Evolutionary conservation across 495 filamentous ascomycete species (phyloP), one percentile per base, ranked within the genome.

Genomic region (Hypoxylon subgilvum): DNA sequence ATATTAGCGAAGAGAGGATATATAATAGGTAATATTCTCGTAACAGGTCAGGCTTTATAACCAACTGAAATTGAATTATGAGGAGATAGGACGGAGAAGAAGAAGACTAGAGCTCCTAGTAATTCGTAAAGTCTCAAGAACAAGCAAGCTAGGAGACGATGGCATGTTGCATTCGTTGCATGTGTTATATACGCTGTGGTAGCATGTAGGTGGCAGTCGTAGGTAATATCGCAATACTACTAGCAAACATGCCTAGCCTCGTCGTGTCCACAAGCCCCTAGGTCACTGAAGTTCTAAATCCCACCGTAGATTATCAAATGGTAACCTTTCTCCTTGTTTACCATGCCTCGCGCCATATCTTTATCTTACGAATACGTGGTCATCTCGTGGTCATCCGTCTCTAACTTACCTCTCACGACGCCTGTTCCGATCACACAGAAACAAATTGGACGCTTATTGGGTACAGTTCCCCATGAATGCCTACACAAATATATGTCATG

Each of bases 151-250:
- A 30, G 13, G 7, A 43, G 28, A 42, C 35, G 39, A 55, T 63
- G 59, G 59, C 52, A 63, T 63, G 59, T 63, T 63, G 52, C 52
- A 63, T 63, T 47, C 46, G n/a, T n/a, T n/a, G n/a, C n/a, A n/a
- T n/a, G n/a, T n/a, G n/a, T n/a, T n/a, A n/a, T n/a, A n/a, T n/a
- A n/a, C n/a, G n/a, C n/a, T n/a, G n/a, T n/a, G n/a, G n/a, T n/a
- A n/a, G 39, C 34, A 39, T 12, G 2, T 19, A 39, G 17, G 32
- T 19, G 48, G 4, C 4, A n/a, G 13, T 50, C 28, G 22, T 41
- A 50, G 48, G n/a, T 43, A 25, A 17, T 12, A 12, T 13, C 6
- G 3, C 7, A 34, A 34, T 13, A 34, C 3, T 13, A 39, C 23
- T 46, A 43, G 47, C 47, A 45, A 59, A 59, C 55, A 41, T 9